A percentile compares a stretch with the other conserved stretches of the same genome.
phyloP scores from a whole-genome alignment of 2,329 filamentous ascomycete species.

The Xylaria sp. region DNA sequence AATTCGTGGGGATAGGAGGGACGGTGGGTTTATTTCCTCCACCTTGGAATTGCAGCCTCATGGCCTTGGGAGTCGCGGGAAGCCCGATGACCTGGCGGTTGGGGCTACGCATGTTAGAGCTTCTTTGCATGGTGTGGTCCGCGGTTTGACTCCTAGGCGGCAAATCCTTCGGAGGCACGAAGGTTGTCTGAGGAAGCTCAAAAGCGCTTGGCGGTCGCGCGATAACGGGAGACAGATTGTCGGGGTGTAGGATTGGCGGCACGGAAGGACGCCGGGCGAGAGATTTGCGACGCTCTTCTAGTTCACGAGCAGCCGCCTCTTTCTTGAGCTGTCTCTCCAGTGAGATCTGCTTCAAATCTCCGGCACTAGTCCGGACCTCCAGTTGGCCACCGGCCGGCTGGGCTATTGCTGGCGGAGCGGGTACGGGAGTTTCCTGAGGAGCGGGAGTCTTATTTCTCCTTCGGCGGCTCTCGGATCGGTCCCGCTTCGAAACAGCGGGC shows the following conservation, averaged over 20 bases:
- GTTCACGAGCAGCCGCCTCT: conserved; percentile 78
- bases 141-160: conserved; percentile 68
- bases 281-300: conserved; percentile 87
- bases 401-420: conserved; percentile 25
- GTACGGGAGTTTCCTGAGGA: conserved; percentile 39
- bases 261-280: conserved; percentile 80
- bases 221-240: conserved; percentile 53
- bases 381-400: conserved; percentile 25
- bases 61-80: conserved; percentile 89
- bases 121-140: conserved; percentile 56
- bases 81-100: conserved; percentile 69
- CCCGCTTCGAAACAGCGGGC: conserved; percentile 41
- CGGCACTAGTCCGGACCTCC: conserved; percentile 47
- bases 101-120: conserved; percentile 54
- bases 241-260: conserved; percentile 79
- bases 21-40: conserved; percentile 61
- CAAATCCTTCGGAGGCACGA: conserved; percentile 48
- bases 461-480: conserved; percentile 49
- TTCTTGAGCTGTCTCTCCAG: conserved; percentile 70
- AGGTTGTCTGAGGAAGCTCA: conserved; percentile 52
- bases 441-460: conserved; percentile 40
- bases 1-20: conserved; percentile 57
- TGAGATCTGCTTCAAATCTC: conserved; percentile 61
- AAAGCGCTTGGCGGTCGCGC: conserved; percentile 43
- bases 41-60: conserved; percentile 77